phyloP scores from a whole-genome alignment of 805 yeast genomes.

The Candida incommunis region DNA sequence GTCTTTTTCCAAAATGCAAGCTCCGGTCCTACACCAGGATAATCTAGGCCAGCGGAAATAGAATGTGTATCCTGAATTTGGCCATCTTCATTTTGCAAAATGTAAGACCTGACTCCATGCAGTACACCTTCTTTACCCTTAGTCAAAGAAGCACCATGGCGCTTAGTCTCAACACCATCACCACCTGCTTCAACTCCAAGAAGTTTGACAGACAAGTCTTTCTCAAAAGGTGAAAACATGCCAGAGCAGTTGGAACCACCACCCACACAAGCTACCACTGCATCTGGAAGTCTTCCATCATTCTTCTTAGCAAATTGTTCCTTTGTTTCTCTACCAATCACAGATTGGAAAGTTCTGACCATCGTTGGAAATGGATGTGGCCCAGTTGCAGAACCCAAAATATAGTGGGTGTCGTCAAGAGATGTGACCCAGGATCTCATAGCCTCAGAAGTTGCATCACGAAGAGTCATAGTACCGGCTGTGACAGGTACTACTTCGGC shows the following conservation, averaged over 20 bases:
- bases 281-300: slow-evolving; percentile 72
- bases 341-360: slow-evolving; percentile 96
- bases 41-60: slow-evolving; percentile 95
- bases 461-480: slow-evolving; percentile 87
- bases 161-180: slow-evolving; percentile 79
- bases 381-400: slow-evolving; percentile 97
- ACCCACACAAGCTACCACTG: slow-evolving; percentile 97
- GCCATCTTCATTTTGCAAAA: slow-evolving; percentile 82
- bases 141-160: slow-evolving; percentile 90
- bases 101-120: slow-evolving; percentile 94
- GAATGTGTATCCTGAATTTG: slow-evolving; percentile 97
- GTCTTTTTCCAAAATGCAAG: slow-evolving; percentile 87
- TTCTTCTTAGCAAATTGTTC: slow-evolving; percentile 73
- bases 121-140: slow-evolving; percentile 94
- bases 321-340: slow-evolving; percentile 90
- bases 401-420: slow-evolving; percentile 75
- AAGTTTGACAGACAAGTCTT: slow-evolving; percentile 61
- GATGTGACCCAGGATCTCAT: slow-evolving; percentile 91
- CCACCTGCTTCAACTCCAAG: slow-evolving; percentile 99
- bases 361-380: slow-evolving; percentile 98
- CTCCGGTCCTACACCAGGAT: slow-evolving; percentile 99
- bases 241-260: slow-evolving; percentile 98
- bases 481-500: slow-evolving; percentile 90
- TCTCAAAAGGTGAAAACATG: slow-evolving; percentile 85
- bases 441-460: slow-evolving; percentile 98